Percentiles rank a stretch among this genome's conserved stretches.
Conservation (phyloP, 1,284 basidiomycete species). For the Puccinia coronata region DNA sequence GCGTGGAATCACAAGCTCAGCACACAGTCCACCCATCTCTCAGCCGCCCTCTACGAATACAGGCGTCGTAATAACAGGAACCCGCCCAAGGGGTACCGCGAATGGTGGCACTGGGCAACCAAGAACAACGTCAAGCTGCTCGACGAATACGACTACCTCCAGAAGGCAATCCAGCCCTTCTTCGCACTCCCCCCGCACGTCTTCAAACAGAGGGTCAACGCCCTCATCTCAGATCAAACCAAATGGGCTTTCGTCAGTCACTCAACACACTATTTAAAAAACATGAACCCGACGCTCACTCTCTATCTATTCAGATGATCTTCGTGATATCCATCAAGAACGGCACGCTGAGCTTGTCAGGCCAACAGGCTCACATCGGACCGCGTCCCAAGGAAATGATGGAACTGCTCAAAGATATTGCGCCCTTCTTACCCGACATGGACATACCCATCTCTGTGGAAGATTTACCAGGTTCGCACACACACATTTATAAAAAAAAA, state of each 20-base stretch:
- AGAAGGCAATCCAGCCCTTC: constrained; percentile 38
- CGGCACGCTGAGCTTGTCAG: constrained; percentile 32
- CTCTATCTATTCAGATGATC: constrained; percentile 24
- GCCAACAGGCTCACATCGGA: background rate
- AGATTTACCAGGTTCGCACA: constrained; percentile 48
- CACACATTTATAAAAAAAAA: too few relatives aligned
- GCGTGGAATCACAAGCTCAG: constrained; percentile 35
- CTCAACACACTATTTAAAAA: too few relatives aligned
- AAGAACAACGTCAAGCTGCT: constrained; percentile 42
- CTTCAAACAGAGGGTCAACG: constrained; percentile 23
- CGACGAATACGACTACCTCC: constrained; percentile 40
- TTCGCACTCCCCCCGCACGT: constrained; percentile 42
- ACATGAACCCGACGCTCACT: too few relatives aligned
- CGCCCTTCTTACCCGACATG: constrained; percentile 35
- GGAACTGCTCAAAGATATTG: constrained; percentile 24
- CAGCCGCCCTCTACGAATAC: constrained; percentile 22
- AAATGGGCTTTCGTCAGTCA: constrained; percentile 34
- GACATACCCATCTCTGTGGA: constrained; percentile 33
- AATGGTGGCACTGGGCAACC: constrained; percentile 42
- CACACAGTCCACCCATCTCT: constrained; percentile 35
- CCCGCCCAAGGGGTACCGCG: constrained; percentile 35
- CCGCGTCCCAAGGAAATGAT: constrained; percentile 20
- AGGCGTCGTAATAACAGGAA: constrained; percentile 22
- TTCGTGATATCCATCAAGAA: constrained; percentile 43
- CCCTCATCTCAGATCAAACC: constrained; percentile 14